Evolutionary conservation across 768 basidiomycete genomes (phyloP).

Genomic region (Agrocybe pediades): DNA sequence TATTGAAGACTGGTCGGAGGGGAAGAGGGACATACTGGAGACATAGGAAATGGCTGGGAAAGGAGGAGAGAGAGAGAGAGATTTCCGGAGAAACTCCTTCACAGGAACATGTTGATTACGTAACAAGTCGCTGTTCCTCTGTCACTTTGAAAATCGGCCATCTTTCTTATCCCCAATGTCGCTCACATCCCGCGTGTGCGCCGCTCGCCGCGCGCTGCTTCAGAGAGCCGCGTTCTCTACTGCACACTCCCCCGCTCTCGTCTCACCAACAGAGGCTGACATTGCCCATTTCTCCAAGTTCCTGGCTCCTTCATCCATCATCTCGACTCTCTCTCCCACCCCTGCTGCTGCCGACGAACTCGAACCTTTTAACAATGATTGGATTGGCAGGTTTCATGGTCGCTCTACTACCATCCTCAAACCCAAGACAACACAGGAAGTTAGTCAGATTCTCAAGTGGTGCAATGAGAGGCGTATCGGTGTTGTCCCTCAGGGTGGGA

Average conservation of each 20-base stretch:
- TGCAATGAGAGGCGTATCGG: conserved; percentile 81
- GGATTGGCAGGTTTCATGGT: conserved; percentile 97
- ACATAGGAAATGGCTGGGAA: not conserved
- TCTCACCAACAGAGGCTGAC: conserved; percentile 51
- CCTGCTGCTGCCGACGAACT: conserved; percentile 64
- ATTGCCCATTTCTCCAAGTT: conserved; percentile 68
- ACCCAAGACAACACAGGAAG: conserved; percentile 86
- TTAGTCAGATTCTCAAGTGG: conserved; percentile 85
- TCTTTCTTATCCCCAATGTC: conserved; percentile 14
- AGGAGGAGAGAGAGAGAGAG: not conserved
- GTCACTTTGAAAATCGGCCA: not conserved
- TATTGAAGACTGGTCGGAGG: not conserved
- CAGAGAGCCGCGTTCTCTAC: conserved; percentile 24
- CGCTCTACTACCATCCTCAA: conserved; percentile 81
- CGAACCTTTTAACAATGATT: conserved; percentile 81
- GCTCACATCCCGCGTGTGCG: conserved; percentile 21
- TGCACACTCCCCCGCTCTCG: conserved; percentile 22
- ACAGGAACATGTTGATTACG: conserved; percentile 9
- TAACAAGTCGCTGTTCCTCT: conserved; percentile 1
- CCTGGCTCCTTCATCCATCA: conserved; percentile 61
- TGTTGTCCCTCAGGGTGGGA: conserved; percentile 98
- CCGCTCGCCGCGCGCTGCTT: conserved; percentile 15
- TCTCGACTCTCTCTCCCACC: conserved; percentile 64
- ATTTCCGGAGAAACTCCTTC: not conserved
- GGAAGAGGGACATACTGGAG: not conserved